Conservation (phyloP, 2,329 filamentous ascomycete species). For the Phialocephala sp. region DNA sequence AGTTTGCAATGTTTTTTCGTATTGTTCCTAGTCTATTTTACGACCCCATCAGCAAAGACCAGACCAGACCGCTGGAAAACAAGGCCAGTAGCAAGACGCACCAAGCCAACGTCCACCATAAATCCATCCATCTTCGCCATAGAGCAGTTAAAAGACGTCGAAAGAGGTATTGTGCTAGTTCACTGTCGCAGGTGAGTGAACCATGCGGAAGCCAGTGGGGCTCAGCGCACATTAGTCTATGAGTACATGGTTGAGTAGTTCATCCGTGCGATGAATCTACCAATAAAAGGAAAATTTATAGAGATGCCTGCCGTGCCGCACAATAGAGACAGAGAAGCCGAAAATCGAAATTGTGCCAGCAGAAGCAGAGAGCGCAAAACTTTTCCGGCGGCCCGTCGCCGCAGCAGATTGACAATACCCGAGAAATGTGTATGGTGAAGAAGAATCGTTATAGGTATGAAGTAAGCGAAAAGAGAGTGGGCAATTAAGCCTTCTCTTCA, state of each 20-base stretch:
- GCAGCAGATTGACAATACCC: conserved; percentile 42
- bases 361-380: conserved; percentile 39
- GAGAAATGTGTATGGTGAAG: conserved; percentile 33
- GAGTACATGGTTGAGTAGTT: conserved; percentile 39
- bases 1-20: conserved; percentile 41
- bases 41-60: conserved; percentile 22
- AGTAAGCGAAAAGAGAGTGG: conserved; percentile 35
- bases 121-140: conserved; percentile 29
- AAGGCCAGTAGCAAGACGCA: conserved; percentile 23
- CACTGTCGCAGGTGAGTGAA: conserved; percentile 22
- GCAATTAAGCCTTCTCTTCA: conserved; percentile 58
- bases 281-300: conserved; percentile 32
- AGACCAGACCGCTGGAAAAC: conserved; percentile 17
- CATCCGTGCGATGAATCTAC: conserved; percentile 24
- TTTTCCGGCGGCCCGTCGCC: conserved; percentile 41
- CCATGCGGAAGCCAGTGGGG: conserved; percentile 30
- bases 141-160: conserved; percentile 28
- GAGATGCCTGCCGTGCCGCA: conserved; percentile 26
- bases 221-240: conserved; percentile 39
- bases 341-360: conserved; percentile 36
- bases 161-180: conserved; percentile 27
- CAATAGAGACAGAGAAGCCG: conserved; percentile 27
- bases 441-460: conserved; percentile 33
- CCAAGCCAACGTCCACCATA: conserved; percentile 20
- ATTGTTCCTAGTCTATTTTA: conserved; percentile 30